These are phyloP conservation scores for Magnusiomyces ingens DNA, from an alignment of 1,139 yeast genomes.

Conservation along the genomic window DNA sequence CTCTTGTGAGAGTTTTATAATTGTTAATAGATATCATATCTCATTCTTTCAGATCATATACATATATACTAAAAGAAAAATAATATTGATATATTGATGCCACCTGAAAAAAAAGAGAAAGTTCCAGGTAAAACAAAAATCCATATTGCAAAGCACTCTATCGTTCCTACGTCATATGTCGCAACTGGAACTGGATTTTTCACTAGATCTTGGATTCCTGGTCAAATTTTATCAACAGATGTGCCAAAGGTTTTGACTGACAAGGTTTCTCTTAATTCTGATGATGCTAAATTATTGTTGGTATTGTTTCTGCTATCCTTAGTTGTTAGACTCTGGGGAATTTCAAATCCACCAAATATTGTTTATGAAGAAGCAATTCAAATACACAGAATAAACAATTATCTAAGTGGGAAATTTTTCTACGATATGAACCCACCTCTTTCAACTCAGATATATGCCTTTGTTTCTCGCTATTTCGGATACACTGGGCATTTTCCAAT, in stretches of 20 bases:
- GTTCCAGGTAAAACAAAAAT: too few relatives aligned
- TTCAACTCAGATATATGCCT: constrained; percentile 43
- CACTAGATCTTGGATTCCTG: constrained; percentile 25
- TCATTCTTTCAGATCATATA: too few relatives aligned
- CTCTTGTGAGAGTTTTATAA: too few relatives aligned
- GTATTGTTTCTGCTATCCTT: constrained; percentile 12
- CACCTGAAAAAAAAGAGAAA: neutral
- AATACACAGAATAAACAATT: constrained; percentile 48
- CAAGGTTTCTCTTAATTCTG: constrained; percentile 5
- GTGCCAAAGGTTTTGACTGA: constrained; percentile 11
- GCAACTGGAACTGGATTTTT: constrained; percentile 24
- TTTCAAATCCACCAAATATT: constrained; percentile 30
- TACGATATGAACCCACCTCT: constrained; percentile 61
- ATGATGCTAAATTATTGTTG: constrained; percentile 12
- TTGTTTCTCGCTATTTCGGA: constrained; percentile 38
- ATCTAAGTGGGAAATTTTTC: constrained; percentile 47
- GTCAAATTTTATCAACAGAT: constrained; percentile 15
- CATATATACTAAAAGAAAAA: too few relatives aligned
- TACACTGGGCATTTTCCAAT: constrained; percentile 39
- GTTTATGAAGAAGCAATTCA: constrained; percentile 55
- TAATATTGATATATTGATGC: neutral
- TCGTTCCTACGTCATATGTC: constrained; percentile 11
- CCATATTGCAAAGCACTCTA: neutral
- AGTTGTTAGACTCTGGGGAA: constrained; percentile 18
- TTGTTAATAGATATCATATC: too few relatives aligned